Evolutionary conservation across 2,329 filamentous ascomycete species (phyloP), one percentile per base, ranked within the genome.

Genomic region (Cladophialophora carrionii): DNA sequence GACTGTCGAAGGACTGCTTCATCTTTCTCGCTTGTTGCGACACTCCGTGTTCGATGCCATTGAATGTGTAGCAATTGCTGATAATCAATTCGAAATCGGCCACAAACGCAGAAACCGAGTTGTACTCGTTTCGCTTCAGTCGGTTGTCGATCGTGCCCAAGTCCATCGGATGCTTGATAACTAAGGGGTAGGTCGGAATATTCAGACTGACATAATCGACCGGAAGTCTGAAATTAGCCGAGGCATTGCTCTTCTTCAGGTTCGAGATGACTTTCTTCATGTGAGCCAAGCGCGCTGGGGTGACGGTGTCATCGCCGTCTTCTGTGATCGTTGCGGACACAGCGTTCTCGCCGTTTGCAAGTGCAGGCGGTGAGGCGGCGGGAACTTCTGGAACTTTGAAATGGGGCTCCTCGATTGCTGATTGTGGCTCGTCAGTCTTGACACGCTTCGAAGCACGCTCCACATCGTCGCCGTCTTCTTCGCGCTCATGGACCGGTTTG

Each of bases 191-290:
- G 1, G 87, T 87, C 61, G 91, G 92, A 48, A 98, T 87, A 31
- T 81, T 82, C 48, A 96, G 84, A 77, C 90, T 91, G 26, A 94
- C 80, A 46, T 84, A 85, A 74, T 91, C 85, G 7, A 98, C 95
- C 0, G 95, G 89, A 49, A 88, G 84, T 68, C 87, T 84, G 80
- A 96, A 98, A 61, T 89, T 85, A 6, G 80, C 79, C 1, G 94
- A 91, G 65, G 88, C 87, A 75, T 94, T 92, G 54, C 91, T 93
- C 78, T 96, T 95, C 80, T 96, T 96, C 63, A 94, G 70, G 67
- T 71, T 72, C 4, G 70, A 71, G 17, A 71, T 70, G 20, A 72
- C 67, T 51, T 70, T 71, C 61, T 68, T 72, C 71, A 71, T 71
- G 46, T 72, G 71, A 10, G 60, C 64, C 48, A 72, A 56, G 14